A percentile compares a stretch with the other conserved stretches of the same genome.
Evolutionary conservation across 257 asterid genomes (phyloP).

Genomic region (Solanum megistacrolobum): DNA sequence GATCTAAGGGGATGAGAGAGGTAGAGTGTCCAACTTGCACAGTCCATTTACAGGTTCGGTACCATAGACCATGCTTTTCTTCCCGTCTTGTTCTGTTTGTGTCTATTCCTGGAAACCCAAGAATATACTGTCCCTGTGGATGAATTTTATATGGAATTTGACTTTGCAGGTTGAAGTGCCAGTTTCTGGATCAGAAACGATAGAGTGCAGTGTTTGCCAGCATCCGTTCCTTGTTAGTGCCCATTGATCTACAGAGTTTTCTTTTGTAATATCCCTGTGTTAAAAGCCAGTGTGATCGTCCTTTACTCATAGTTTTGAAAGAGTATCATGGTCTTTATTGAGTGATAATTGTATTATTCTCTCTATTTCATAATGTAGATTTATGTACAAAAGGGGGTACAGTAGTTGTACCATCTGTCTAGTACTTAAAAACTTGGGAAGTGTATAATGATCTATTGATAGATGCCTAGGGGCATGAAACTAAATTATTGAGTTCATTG

Average conservation of each 20-base stretch:
- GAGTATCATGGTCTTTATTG: neutral
- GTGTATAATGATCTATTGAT: neutral
- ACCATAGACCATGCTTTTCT: neutral
- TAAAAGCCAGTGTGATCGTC: neutral
- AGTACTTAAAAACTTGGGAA: neutral
- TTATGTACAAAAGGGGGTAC: neutral
- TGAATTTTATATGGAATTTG: neutral
- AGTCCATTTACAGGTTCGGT: slow-evolving; percentile 68
- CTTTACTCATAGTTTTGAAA: neutral
- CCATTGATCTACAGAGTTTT: slow-evolving; percentile 11
- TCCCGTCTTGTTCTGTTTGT: neutral
- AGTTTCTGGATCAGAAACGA: slow-evolving; percentile 31
- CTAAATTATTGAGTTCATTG: neutral
- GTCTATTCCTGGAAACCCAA: neutral
- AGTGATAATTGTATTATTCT: neutral
- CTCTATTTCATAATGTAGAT: neutral
- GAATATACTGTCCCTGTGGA: neutral
- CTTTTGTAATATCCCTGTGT: neutral
- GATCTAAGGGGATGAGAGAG: slow-evolving; percentile 55
- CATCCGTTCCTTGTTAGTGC: slow-evolving; percentile 53
- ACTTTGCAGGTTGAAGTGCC: slow-evolving; percentile 1
- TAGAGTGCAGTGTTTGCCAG: slow-evolving; percentile 59
- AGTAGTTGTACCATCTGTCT: neutral
- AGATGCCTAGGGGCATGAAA: neutral
- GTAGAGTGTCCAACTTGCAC: slow-evolving; percentile 93